Evolutionary conservation across 225 moss, liverwort and hornwort genomes (phyloP).

Genomic region (Pleurozium schreberi): DNA sequence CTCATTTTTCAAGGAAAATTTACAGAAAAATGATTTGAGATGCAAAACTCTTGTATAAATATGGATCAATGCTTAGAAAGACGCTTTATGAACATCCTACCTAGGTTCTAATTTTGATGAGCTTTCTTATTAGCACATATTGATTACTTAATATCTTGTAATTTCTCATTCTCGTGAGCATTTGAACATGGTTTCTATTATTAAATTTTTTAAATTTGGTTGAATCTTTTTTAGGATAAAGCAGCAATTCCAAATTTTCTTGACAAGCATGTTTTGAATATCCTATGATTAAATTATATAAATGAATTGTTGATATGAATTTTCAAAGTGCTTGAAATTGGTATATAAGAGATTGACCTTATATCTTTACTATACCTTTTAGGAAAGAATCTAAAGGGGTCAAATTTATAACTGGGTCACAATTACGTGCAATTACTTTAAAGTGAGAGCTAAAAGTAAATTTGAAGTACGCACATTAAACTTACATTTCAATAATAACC

Average conservation of each 20-base stretch:
- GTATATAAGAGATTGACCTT: too few relatives aligned
- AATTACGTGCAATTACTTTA: too few relatives aligned
- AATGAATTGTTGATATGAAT: neutral
- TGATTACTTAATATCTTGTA: too few relatives aligned
- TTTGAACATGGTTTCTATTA: too few relatives aligned
- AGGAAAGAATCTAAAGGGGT: too few relatives aligned
- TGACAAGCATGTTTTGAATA: neutral
- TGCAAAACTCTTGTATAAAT: neutral
- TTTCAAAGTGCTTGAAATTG: neutral
- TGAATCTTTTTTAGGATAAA: too few relatives aligned
- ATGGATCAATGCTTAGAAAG: accelerated
- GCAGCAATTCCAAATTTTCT: accelerated
- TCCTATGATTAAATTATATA: neutral
- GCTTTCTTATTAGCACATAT: too few relatives aligned
- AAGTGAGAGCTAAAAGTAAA: too few relatives aligned
- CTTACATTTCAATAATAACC: too few relatives aligned
- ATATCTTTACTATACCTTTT: too few relatives aligned
- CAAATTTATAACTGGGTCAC: too few relatives aligned
- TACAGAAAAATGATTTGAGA: neutral
- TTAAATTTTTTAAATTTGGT: neutral
- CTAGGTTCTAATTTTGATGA: neutral
- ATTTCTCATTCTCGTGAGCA: neutral
- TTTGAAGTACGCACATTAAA: too few relatives aligned
- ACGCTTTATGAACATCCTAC: neutral
- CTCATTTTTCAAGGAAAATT: neutral